These are phyloP conservation scores for Beauveria pseudobassiana DNA, from an alignment of 2,329 filamentous ascomycete species.

Conservation along the genomic window DNA sequence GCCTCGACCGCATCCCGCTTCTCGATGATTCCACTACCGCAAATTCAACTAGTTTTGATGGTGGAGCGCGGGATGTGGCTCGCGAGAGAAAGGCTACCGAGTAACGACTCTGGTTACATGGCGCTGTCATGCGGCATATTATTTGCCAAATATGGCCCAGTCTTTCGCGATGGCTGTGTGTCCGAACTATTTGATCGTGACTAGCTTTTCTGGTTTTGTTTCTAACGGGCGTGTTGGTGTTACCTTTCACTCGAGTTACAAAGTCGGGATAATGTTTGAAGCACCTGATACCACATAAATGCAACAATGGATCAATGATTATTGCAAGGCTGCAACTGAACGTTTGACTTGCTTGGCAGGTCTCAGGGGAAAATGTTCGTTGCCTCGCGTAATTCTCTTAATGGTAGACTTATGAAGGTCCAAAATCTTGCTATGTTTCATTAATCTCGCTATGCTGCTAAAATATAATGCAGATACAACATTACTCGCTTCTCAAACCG, in stretches of 20 bases:
- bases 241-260: background rate
- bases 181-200: background rate
- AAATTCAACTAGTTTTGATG: constrained; percentile 36
- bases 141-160: background rate
- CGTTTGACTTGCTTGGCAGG: background rate
- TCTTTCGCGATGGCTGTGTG: background rate
- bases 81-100: constrained; percentile 38
- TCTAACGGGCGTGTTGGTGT: background rate
- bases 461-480: constrained; percentile 7
- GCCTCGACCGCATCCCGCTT: constrained; percentile 50
- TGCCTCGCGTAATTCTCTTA: background rate
- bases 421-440: background rate
- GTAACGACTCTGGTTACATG: background rate
- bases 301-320: background rate
- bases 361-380: background rate
- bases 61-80: constrained; percentile 35
- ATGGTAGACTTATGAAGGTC: background rate
- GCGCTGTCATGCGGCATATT: background rate
- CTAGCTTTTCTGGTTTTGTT: background rate
- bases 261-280: background rate
- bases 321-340: background rate
- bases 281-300: constrained; percentile 7
- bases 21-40: constrained; percentile 37
- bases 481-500: constrained; percentile 2
- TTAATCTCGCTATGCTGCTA: constrained; percentile 10